Conservation (phyloP, 306 rosid species). For the Lablab purpureus region DNA sequence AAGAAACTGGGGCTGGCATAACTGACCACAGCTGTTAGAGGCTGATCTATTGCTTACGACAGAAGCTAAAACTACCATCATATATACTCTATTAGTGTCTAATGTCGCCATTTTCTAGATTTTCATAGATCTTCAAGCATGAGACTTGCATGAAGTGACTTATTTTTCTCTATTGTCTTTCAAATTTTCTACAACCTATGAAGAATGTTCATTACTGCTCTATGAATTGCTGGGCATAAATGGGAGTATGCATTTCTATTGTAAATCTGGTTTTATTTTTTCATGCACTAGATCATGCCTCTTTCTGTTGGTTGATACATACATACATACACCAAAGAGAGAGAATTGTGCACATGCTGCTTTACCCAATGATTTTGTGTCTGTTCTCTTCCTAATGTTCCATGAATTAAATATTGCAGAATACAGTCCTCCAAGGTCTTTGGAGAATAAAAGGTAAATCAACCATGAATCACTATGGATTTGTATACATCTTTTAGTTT, state of each 20-base stretch:
- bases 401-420: slow-evolving; percentile 66
- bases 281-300: slow-evolving; percentile 13
- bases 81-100: no score
- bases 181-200: slow-evolving; percentile 23
- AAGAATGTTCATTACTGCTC: slow-evolving; percentile 29
- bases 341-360: slow-evolving; percentile 12
- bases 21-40: background rate
- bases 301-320: background rate
- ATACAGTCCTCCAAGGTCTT: slow-evolving; percentile 69
- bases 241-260: slow-evolving; percentile 13
- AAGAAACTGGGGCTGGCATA: no score
- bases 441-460: slow-evolving; percentile 68
- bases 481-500: background rate
- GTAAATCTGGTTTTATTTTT: slow-evolving; percentile 21
- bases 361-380: slow-evolving; percentile 32
- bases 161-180: slow-evolving; percentile 12
- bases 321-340: background rate
- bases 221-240: slow-evolving; percentile 28
- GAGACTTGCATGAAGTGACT: background rate
- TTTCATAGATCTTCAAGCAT: slow-evolving; percentile 29
- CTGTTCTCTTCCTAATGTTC: slow-evolving; percentile 47
- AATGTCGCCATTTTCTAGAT: slow-evolving; percentile 13
- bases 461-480: slow-evolving; percentile 30
- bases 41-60: no score
- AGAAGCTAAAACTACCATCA: no score